Evolutionary conservation across 495 filamentous ascomycete species (phyloP), one percentile per base, ranked within the genome.

Genomic region (Talaromyces liani): DNA sequence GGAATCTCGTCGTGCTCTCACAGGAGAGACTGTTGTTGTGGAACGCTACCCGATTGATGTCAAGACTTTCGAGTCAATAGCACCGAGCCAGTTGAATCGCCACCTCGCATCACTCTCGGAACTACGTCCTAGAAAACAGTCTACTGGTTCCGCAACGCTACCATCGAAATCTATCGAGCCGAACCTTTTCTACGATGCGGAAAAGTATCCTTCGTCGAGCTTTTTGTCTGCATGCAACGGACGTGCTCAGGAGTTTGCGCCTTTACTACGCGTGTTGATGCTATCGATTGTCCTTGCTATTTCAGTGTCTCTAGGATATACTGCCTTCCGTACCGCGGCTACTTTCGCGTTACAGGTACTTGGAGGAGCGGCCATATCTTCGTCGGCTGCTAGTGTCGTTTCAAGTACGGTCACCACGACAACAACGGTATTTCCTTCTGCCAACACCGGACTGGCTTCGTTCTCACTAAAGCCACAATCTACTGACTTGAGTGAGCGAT

Each of bases 81-180:
- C 89, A 63, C 82, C 87, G 24, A 74, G 84, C 31, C 89, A 92
- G 68, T 82, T 92, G 69, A 92, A 91, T 69, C 77, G 87, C 61
- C 90, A 91, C 67, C 71, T 92, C 57, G 87, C 88, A 59, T 88
- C 83, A 47, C 73, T 92, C 58, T 86, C 85, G 27, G 81, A 79
- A 8, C 67, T 84, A 41, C 73, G 76, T 58, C 71, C 75, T 8
- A 71, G 68, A 59, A 73, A 76, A 49, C 39, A 58, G 39, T n/a
- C 20, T 22, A 27, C 62, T 14, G 64, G 67, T 22, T 79, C 71
- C 24, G 67, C 66, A 27, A 64, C 65, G 6, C 67, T 72, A 27
- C 60, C 53, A 22, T 53, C 56, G 2, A 67, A 67, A 0, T 34
- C 60, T 12, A 16, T 54, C 22, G 59, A 67, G 45, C 53, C 41